These are phyloP conservation scores for Quercus berberidifolia DNA, from an alignment of 306 rosid genomes.

Conservation along the genomic window DNA sequence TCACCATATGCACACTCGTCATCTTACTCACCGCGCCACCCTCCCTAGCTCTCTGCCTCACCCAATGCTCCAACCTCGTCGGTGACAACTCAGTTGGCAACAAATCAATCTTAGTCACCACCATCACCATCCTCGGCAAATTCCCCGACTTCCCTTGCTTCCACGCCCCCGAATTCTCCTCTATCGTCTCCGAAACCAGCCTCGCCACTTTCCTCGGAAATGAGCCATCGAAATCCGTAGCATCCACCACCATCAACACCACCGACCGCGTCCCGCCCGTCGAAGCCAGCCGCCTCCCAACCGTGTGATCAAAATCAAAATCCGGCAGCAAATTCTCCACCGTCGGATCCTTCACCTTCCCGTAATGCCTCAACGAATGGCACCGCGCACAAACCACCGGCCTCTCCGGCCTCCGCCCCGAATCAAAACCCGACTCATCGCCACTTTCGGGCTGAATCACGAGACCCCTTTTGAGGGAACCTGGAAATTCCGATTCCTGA, in stretches of 20 bases:
- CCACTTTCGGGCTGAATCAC: slow-evolving; percentile 43
- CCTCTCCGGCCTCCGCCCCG: slow-evolving; percentile 22
- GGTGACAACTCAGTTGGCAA: slow-evolving; percentile 80
- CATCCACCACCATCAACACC: slow-evolving; percentile 85
- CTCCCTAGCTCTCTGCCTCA: slow-evolving; percentile 84
- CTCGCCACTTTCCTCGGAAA: slow-evolving; percentile 76
- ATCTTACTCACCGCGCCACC: slow-evolving; percentile 65
- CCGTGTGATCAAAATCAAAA: slow-evolving; percentile 80
- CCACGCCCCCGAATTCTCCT: slow-evolving; percentile 63
- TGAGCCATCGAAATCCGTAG: slow-evolving; percentile 84
- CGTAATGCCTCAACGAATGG: slow-evolving; percentile 86
- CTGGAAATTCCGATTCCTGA: slow-evolving; percentile 64
- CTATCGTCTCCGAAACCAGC: slow-evolving; percentile 67
- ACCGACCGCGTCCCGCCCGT: slow-evolving; percentile 62
- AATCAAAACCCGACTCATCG: slow-evolving; percentile 7
- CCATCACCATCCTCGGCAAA: slow-evolving; percentile 84
- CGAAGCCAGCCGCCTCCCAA: slow-evolving; percentile 72
- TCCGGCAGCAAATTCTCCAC: slow-evolving; percentile 85
- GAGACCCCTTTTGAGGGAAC: slow-evolving; percentile 61
- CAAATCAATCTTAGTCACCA: slow-evolving; percentile 75
- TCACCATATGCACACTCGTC: slow-evolving; percentile 91
- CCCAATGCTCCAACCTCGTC: slow-evolving; percentile 77
- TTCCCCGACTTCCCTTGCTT: slow-evolving; percentile 82
- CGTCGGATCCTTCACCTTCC: slow-evolving; percentile 82
- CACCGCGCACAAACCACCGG: slow-evolving; percentile 88